Evolutionary conservation across 177 flowering plant genomes (phyloP).

Genomic region (Telopea speciosissima): DNA sequence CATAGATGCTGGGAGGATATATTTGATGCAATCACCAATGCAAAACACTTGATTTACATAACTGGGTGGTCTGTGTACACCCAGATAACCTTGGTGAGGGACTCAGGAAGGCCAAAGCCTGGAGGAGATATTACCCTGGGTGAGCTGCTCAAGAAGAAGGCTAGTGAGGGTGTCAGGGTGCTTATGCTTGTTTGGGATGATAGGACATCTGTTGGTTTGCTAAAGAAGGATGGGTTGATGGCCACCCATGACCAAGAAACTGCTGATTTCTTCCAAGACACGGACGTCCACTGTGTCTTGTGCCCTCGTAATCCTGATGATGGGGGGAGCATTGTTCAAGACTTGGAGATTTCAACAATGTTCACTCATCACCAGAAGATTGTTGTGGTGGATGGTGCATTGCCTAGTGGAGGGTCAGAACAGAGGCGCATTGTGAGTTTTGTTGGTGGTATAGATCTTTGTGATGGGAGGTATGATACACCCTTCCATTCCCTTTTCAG

Average conservation of each 20-base stretch:
- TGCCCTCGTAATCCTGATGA: slow-evolving; percentile 63
- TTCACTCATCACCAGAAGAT: slow-evolving; percentile 72
- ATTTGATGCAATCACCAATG: slow-evolving; percentile 61
- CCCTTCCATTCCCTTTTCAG: slow-evolving; percentile 50
- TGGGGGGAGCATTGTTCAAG: slow-evolving; percentile 43
- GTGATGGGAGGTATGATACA: slow-evolving; percentile 65
- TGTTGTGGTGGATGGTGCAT: slow-evolving; percentile 44
- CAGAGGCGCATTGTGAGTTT: slow-evolving; percentile 54
- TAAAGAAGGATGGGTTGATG: slow-evolving; percentile 63
- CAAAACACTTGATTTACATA: slow-evolving; percentile 55
- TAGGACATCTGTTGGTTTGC: slow-evolving; percentile 41
- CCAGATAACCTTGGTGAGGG: slow-evolving; percentile 49
- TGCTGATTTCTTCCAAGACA: slow-evolving; percentile 30
- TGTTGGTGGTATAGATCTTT: slow-evolving; percentile 64
- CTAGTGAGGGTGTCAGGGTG: slow-evolving; percentile 59
- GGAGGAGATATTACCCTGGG: slow-evolving; percentile 54
- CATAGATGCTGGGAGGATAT: slow-evolving; percentile 67
- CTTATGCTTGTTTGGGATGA: slow-evolving; percentile 77
- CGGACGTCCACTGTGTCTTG: slow-evolving; percentile 48
- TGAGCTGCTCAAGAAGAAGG: slow-evolving; percentile 54
- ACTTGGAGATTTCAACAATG: slow-evolving; percentile 48
- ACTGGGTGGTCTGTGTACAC: slow-evolving; percentile 69
- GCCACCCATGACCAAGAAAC: slow-evolving; percentile 63
- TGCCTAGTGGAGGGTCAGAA: slow-evolving; percentile 27
- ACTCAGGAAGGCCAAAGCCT: slow-evolving; percentile 39